Base-by-base conservation (phyloP, 2,329 filamentous ascomycete species). In the Cercospora sp. region DNA sequence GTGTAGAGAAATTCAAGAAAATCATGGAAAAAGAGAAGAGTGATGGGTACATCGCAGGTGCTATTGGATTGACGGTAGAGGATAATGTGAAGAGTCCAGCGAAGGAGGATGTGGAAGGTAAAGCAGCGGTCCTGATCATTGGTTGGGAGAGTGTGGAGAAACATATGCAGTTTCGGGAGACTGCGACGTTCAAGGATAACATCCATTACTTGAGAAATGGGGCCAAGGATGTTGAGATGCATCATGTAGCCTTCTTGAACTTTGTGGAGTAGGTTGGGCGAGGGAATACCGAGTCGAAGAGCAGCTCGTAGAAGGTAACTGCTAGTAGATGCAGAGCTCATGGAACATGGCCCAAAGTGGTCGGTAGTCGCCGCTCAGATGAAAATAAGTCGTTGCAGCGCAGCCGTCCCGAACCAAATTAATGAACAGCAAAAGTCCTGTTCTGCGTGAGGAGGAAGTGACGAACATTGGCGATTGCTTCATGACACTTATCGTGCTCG, bases 101-200 rank as follows among this genome's bases (percentile, higher is more conserved):
- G 0, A 66, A 69, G 40, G 73, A 75, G 36, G 78, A 78, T 3
- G 76, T 77, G 3, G 75, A 80, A 71, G 83, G 81, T 10, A 79
- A 80, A 64, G 75, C 81, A 65, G 80, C 81, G 71, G 72, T 83
- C 3, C 67, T 81, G n/a, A 78, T 79, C 18, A 77, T 86, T 64
- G 86, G 85, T 5, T 88, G 86, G 86, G 76, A 82, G 61, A 84
- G 79, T 71, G 78, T 84, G 20, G 82, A 85, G 40, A 78, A 78
- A 59, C 86, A 88, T 75, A 77, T 81, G 79, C 75, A 75, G 60
- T 84, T 80, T 33, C 77, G 81, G 64, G 77, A 83, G 70, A 82
- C 82, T 30, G 76, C 81, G 69, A 78, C 75, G 28, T 87, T 87
- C 73, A 75, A 73, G 36, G 75, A 79, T 23, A 76, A 79, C 16